phyloP scores from a whole-genome alignment of 2,329 filamentous ascomycete species.

The Verticillium nonalfalfae region DNA sequence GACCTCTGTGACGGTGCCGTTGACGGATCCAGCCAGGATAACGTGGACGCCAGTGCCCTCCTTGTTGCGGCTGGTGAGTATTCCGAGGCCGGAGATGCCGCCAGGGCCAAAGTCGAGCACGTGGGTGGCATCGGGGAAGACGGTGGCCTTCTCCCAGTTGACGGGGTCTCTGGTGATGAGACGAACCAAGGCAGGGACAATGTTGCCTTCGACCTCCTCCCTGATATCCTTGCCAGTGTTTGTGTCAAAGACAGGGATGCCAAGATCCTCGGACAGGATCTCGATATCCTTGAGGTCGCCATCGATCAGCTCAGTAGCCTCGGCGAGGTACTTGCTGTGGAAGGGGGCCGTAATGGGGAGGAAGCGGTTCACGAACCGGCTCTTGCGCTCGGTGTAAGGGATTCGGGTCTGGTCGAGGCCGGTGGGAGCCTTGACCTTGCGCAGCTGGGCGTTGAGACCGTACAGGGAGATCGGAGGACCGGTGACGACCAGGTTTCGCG shows the following conservation, averaged over 20 bases:
- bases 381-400: slow-evolving; percentile 90
- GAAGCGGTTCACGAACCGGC: slow-evolving; percentile 95
- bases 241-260: slow-evolving; percentile 85
- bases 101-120: slow-evolving; percentile 95
- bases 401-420: slow-evolving; percentile 92
- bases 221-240: slow-evolving; percentile 83
- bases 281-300: slow-evolving; percentile 79
- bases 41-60: slow-evolving; percentile 96
- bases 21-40: slow-evolving; percentile 88
- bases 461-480: slow-evolving; percentile 94
- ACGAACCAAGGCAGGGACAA: slow-evolving; percentile 79
- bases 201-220: slow-evolving; percentile 61
- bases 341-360: slow-evolving; percentile 96
- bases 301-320: slow-evolving; percentile 76
- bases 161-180: slow-evolving; percentile 94
- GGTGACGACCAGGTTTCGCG: slow-evolving; percentile 93
- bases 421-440: slow-evolving; percentile 97
- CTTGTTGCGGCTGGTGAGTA: slow-evolving; percentile 97
- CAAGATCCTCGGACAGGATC: slow-evolving; percentile 67
- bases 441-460: slow-evolving; percentile 87
- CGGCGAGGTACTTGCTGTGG: slow-evolving; percentile 88
- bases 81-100: slow-evolving; percentile 91
- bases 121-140: slow-evolving; percentile 86
- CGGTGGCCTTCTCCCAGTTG: slow-evolving; percentile 92
- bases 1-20: slow-evolving; percentile 82